Evolutionary conservation across 257 asterid genomes (phyloP), one percentile per base, ranked within the genome.

Genomic region (Marsdenia floribunda): DNA sequence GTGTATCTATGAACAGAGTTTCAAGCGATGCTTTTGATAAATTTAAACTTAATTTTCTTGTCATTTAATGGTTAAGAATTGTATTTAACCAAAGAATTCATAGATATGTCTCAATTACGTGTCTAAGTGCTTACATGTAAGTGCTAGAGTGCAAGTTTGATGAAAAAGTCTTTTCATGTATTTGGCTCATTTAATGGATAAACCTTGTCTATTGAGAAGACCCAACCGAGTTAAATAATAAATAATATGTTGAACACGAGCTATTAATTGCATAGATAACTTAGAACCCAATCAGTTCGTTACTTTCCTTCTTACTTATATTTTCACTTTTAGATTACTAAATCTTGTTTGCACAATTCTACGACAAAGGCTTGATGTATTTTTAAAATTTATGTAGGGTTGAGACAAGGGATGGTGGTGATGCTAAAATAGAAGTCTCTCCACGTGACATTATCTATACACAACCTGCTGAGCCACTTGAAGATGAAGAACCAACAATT

Each of bases 391-490:
- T 53, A 52, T 37, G 7, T 72, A 86, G 99, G 98, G 98, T 85
- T 77, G 98, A 90, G 97, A 90, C 99, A 65, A 98, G 92, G 80
- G 99, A 95, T 73, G 96, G 96, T 14, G 99, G 99, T 77, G 99
- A 95, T 90, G 98, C 99, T 75, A 95, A 87, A 85, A 80, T 90
- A 19, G 97, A 95, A 73, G 91, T 88, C 77, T 95, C 96, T 80
- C 99, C 99, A 24, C 98, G 99, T 74, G 99, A 95, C 82, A 92
- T 95, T 79, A 80, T 95, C 79, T 95, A 90, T 83, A 80, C 93
- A 46, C 93, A 95, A 81, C 85, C 92, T 79, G 96, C 97, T 77
- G 97, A 88, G 83, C 85, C 88, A 74, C 88, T 78, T 67, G 90
- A 84, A 80, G 82, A 80, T 50, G 94, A 89, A 82, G 88, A 86